These are phyloP conservation scores for Termitomyces heimii DNA, from an alignment of 768 basidiomycete species.

Conservation along the genomic window DNA sequence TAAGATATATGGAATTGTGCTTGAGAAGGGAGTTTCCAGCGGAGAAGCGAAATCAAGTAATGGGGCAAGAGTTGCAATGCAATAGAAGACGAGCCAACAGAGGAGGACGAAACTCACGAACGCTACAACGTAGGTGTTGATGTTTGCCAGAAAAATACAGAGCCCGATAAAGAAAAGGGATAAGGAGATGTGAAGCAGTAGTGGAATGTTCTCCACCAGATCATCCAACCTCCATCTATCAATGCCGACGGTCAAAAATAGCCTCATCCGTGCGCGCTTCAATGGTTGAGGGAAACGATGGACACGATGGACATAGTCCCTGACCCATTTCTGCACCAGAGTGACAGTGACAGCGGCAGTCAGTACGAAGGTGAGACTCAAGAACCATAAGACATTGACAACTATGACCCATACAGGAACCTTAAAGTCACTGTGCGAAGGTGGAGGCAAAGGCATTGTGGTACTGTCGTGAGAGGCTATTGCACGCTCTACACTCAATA, in stretches of 20 bases:
- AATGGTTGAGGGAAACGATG: not conserved
- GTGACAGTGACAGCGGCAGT: constrained; percentile 22
- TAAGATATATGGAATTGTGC: not conserved
- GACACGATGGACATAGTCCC: constrained; percentile 3
- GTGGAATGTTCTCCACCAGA: not conserved
- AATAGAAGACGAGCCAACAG: not conserved
- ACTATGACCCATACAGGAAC: constrained; percentile 11
- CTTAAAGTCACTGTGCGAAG: not conserved
- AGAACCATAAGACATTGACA: constrained; percentile 25
- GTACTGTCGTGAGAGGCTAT: not conserved
- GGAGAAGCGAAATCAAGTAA: constrained; percentile 1
- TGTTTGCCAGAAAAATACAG: not conserved
- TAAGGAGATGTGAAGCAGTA: constrained; percentile 1
- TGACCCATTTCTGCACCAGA: constrained; percentile 6
- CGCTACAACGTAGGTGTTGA: not conserved
- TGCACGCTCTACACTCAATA: constrained; percentile 3
- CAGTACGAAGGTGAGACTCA: constrained; percentile 21
- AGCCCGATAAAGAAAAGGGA: constrained; percentile 6
- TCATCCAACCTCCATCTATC: constrained; percentile 4
- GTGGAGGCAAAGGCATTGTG: not conserved
- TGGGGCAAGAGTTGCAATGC: not conserved
- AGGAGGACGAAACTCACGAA: not conserved
- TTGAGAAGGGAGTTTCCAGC: constrained; percentile 1
- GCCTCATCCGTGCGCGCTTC: not conserved
- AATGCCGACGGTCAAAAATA: not conserved